phyloP scores from a whole-genome alignment of 2,329 filamentous ascomycete species.

The Fusarium begoniae region DNA sequence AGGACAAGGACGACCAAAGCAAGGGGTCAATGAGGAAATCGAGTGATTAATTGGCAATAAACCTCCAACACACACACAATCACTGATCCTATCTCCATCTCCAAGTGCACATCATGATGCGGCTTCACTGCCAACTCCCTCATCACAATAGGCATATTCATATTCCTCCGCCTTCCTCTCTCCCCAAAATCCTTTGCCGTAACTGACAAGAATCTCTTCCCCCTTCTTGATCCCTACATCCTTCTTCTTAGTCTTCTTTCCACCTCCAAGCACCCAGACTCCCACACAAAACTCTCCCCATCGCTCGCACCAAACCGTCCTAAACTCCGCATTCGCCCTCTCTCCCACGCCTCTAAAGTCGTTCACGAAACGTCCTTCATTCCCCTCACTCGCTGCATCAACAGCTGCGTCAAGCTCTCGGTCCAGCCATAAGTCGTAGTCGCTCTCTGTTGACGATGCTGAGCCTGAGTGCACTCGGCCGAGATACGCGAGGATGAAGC shows the following conservation, averaged over 20 bases:
- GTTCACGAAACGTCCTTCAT: constrained; percentile 73
- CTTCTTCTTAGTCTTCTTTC: constrained; percentile 28
- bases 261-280: constrained; percentile 60
- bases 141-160: constrained; percentile 5
- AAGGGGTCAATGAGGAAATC: not conserved
- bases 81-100: not conserved
- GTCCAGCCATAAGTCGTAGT: constrained; percentile 74
- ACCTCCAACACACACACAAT: not conserved
- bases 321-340: constrained; percentile 67
- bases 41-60: not conserved
- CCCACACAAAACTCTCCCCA: constrained; percentile 64
- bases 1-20: not conserved
- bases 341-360: constrained; percentile 69
- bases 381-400: constrained; percentile 66
- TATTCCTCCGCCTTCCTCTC: constrained; percentile 44
- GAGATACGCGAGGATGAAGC: constrained; percentile 69
- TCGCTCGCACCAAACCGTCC: constrained; percentile 64
- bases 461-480: constrained; percentile 63
- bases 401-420: constrained; percentile 65
- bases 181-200: constrained; percentile 74
- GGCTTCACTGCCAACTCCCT: not conserved
- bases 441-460: constrained; percentile 46
- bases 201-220: constrained; percentile 72
- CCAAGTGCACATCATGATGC: not conserved
- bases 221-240: constrained; percentile 61